phyloP scores from a whole-genome alignment of 352 stramenopile species.

The Pythium vanterpoolii region DNA sequence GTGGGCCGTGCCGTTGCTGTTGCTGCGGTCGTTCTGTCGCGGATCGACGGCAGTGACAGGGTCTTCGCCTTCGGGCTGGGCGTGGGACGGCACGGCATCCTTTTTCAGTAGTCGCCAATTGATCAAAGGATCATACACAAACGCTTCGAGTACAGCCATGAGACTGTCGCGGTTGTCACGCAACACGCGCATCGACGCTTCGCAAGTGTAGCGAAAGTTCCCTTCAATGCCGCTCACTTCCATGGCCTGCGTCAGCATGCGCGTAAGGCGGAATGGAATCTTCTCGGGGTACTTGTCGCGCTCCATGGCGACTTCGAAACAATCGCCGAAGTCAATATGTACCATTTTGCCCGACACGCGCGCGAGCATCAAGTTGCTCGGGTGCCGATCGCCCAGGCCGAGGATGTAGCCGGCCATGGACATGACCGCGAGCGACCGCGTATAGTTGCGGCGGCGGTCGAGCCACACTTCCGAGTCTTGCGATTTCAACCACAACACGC shows the following conservation, averaged over 20 bases:
- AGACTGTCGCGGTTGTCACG: constrained; percentile 98
- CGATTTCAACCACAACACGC: constrained; percentile 99
- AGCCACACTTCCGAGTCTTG: constrained; percentile 99
- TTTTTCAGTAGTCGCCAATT: constrained; percentile 96
- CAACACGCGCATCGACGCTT: constrained; percentile 97
- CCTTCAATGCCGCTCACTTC: constrained; percentile 99
- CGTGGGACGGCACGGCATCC: constrained; percentile 70
- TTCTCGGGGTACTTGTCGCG: constrained; percentile 99
- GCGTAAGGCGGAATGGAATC: constrained; percentile 99
- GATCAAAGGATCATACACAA: constrained; percentile 99
- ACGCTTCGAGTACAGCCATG: constrained; percentile 99
- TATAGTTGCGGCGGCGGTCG: constrained; percentile 97
- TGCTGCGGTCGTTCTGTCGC: neutral
- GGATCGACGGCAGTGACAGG: constrained; percentile 28
- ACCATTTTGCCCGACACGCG: constrained; percentile 98
- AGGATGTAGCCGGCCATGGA: constrained; percentile 99
- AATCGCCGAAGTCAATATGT: constrained; percentile 98
- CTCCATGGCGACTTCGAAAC: constrained; percentile 99
- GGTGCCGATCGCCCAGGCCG: constrained; percentile 99
- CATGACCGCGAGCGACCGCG: constrained; percentile 98
- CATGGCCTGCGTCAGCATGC: constrained; percentile 99
- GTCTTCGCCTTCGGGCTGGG: constrained; percentile 59
- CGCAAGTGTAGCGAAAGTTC: constrained; percentile 98
- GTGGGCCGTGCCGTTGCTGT: constrained; percentile 7
- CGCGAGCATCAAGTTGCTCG: constrained; percentile 99